These are phyloP conservation scores for Chamaecyparis obtusa DNA, from an alignment of 75 land plant genomes.

Conservation along the genomic window DNA sequence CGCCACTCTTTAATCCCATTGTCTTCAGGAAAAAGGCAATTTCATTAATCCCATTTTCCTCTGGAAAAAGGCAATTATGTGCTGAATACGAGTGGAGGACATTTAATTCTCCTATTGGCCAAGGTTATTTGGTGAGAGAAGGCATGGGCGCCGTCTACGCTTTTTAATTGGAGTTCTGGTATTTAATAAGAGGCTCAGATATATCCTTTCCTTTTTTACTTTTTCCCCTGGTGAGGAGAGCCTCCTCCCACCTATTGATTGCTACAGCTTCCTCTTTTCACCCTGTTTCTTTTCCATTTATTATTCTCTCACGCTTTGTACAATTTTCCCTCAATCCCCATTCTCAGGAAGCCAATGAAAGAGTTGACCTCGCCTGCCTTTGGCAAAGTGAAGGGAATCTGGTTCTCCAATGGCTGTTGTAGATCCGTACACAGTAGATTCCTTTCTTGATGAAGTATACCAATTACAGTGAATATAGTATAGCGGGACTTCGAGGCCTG, in stretches of 20 bases:
- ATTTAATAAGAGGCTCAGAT: background rate
- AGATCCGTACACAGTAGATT: constrained; percentile 8
- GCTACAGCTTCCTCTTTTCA: background rate
- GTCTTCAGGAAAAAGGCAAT: background rate
- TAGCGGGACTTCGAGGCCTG: background rate
- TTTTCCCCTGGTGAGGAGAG: background rate
- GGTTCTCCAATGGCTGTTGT: constrained; percentile 2
- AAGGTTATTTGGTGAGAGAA: background rate
- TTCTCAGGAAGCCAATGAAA: background rate
- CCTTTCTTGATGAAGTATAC: background rate
- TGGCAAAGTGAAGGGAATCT: constrained; percentile 1
- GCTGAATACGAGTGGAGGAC: background rate
- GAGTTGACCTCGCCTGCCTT: constrained; percentile 7
- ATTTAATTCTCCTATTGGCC: background rate
- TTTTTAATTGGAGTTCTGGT: background rate
- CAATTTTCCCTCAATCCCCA: background rate
- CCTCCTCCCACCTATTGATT: background rate
- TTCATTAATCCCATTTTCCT: too few species aligned
- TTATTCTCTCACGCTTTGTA: background rate
- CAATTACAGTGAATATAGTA: background rate
- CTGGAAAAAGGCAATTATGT: background rate
- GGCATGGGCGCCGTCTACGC: background rate
- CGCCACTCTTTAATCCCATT: too few species aligned
- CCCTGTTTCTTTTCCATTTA: background rate
- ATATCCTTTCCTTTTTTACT: background rate